A percentile compares a stretch with the other conserved stretches of the same genome.
Conservation (phyloP, 164 flowering plant species). For the Brasenia schreberi region DNA sequence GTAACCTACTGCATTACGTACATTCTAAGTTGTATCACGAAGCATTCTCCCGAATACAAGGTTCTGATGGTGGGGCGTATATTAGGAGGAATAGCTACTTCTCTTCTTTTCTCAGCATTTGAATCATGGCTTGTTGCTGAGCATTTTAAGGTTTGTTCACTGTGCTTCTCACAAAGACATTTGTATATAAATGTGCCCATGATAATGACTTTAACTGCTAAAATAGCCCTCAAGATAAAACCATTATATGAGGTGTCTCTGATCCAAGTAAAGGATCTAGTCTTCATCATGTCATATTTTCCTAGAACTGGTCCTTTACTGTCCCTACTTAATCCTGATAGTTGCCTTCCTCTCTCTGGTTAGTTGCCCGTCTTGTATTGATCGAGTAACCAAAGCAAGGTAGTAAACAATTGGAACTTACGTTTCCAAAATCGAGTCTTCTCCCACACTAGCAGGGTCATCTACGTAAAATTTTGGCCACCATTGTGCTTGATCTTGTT, state of each 20-base stretch:
- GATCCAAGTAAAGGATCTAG: neutral
- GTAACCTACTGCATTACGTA: conserved; percentile 93
- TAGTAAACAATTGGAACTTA: too few species aligned
- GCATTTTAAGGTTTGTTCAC: conserved; percentile 64
- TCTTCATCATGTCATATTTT: too few species aligned
- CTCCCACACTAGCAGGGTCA: too few species aligned
- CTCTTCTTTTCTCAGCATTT: conserved; percentile 90
- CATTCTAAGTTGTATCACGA: conserved; percentile 92
- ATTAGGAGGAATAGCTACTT: conserved; percentile 95
- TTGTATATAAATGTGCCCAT: neutral
- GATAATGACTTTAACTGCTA: neutral
- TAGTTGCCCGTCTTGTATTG: too few species aligned
- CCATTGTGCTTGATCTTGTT: too few species aligned
- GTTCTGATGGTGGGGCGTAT: conserved; percentile 91
- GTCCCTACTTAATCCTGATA: too few species aligned
- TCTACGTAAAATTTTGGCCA: too few species aligned
- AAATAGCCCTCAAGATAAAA: neutral
- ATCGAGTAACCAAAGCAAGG: too few species aligned
- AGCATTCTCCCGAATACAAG: conserved; percentile 90
- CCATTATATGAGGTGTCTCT: neutral
- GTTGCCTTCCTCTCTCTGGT: too few species aligned
- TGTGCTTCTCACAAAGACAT: neutral
- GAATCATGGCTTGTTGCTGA: conserved; percentile 99
- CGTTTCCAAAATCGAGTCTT: too few species aligned
- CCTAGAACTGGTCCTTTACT: too few species aligned